These are phyloP conservation scores for Annulohypoxylon bovei DNA, from an alignment of 495 filamentous ascomycete genomes.

Conservation along the genomic window DNA sequence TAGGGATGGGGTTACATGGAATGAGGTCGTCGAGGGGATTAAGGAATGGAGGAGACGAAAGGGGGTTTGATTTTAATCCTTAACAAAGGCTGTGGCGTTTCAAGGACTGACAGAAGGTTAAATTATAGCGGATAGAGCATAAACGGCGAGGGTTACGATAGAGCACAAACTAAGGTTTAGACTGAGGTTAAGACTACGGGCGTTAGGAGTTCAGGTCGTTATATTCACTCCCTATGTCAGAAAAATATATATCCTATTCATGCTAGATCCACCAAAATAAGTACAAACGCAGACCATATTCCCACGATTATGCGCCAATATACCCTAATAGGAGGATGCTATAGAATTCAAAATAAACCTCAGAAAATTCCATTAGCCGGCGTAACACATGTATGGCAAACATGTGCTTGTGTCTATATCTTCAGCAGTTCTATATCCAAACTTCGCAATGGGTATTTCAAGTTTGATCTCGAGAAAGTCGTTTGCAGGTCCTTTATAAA, in stretches of 20 bases:
- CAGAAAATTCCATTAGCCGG: background rate
- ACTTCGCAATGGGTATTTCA: background rate
- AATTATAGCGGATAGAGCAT: background rate
- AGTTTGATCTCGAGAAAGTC: background rate
- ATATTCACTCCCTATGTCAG: slow-evolving; percentile 10
- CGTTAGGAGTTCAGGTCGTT: slow-evolving; percentile 18
- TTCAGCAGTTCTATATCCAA: background rate
- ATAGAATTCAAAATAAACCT: background rate
- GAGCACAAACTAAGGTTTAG: slow-evolving; percentile 2
- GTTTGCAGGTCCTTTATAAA: background rate
- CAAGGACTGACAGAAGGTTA: background rate
- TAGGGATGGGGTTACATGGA: slow-evolving; percentile 78
- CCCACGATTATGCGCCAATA: slow-evolving; percentile 19
- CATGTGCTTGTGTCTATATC: slow-evolving; percentile 7
- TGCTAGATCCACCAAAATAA: background rate
- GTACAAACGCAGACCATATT: background rate
- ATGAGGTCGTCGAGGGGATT: slow-evolving; percentile 82
- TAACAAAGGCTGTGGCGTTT: background rate
- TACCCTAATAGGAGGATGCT: background rate
- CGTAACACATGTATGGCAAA: slow-evolving; percentile 2
- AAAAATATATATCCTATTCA: slow-evolving; percentile 14
- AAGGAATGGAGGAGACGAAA: slow-evolving; percentile 82
- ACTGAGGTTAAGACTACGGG: background rate
- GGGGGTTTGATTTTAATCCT: slow-evolving; percentile 46
- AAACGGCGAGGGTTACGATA: background rate